phyloP scores from a whole-genome alignment of 1,139 yeast species.

The Debaryomyces singareniensis region DNA sequence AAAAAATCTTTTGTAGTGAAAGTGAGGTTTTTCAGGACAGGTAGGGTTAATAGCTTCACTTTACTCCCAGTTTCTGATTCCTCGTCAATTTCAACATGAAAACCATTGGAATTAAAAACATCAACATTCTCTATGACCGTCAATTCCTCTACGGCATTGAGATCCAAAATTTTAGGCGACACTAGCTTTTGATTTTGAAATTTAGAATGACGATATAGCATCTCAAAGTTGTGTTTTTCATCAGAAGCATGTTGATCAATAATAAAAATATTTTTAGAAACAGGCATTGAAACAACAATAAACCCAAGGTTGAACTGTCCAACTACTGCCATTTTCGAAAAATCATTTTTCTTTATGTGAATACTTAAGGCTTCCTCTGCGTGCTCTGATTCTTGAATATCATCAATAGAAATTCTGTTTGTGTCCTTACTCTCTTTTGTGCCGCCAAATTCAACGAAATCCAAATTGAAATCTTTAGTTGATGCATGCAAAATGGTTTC shows the following conservation, averaged over 20 bases:
- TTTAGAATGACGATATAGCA: slow-evolving; percentile 27
- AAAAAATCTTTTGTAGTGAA: slow-evolving; percentile 66
- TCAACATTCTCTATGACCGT: slow-evolving; percentile 53
- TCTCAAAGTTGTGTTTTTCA: slow-evolving; percentile 87
- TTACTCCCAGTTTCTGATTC: slow-evolving; percentile 50
- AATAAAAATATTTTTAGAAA: slow-evolving; percentile 60
- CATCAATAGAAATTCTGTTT: slow-evolving; percentile 13
- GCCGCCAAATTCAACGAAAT: no score
- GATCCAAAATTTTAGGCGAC: slow-evolving; percentile 53
- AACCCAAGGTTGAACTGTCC: slow-evolving; percentile 96
- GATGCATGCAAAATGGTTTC: no score
- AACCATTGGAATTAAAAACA: slow-evolving; percentile 71
- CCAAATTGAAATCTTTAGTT: no score
- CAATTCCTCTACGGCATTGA: slow-evolving; percentile 75
- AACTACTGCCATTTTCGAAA: slow-evolving; percentile 62
- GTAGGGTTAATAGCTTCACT: slow-evolving; percentile 55
- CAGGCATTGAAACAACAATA: slow-evolving; percentile 52
- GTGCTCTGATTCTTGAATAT: slow-evolving; percentile 21
- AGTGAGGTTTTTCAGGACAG: slow-evolving; percentile 62
- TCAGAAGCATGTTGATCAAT: slow-evolving; percentile 98
- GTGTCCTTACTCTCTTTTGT: no score
- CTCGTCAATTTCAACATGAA: slow-evolving; percentile 44
- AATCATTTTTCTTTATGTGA: slow-evolving; percentile 58
- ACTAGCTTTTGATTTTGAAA: slow-evolving; percentile 63
- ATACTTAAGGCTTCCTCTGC: slow-evolving; percentile 51